A percentile compares a stretch with the other conserved stretches of the same genome.
Conservation (phyloP, 140 eudicot genomes). For the Senecio squalidus region DNA sequence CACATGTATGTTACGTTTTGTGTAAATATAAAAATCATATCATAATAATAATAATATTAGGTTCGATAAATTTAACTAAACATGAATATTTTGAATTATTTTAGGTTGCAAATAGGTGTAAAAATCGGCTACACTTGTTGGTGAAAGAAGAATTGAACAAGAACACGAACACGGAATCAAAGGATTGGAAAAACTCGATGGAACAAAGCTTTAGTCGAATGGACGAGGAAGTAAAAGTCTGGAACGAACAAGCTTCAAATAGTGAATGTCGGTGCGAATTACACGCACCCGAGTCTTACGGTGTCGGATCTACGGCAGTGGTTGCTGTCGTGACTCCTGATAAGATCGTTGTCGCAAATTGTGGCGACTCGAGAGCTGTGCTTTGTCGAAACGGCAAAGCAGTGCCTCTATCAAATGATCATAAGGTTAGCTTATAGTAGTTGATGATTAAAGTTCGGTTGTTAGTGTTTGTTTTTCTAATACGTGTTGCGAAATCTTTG, state of each 20-base stretch:
- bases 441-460: not conserved
- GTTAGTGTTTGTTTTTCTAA: not conserved
- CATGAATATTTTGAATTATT: not conserved
- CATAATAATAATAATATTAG: not conserved
- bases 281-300: slow-evolving; percentile 63
- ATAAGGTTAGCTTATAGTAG: slow-evolving; percentile 35
- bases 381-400: slow-evolving; percentile 70
- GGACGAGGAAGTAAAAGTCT: slow-evolving; percentile 49
- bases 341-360: slow-evolving; percentile 58
- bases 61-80: not conserved
- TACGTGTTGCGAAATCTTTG: not conserved
- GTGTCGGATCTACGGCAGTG: slow-evolving; percentile 92
- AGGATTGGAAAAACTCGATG: slow-evolving; percentile 56
- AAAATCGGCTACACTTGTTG: slow-evolving; percentile 50
- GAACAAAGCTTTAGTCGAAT: slow-evolving; percentile 47
- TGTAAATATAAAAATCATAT: not conserved
- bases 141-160: slow-evolving; percentile 50
- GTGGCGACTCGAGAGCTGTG: slow-evolving; percentile 79
- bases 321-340: slow-evolving; percentile 55
- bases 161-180: not conserved
- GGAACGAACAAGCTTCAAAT: slow-evolving; percentile 17
- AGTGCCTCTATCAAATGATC: slow-evolving; percentile 74
- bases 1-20: slow-evolving; percentile 43
- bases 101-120: slow-evolving; percentile 75
- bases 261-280: slow-evolving; percentile 61